Evolutionary conservation across 2,329 filamentous ascomycete species (phyloP).

Genomic region (Aspergillus sp.): DNA sequence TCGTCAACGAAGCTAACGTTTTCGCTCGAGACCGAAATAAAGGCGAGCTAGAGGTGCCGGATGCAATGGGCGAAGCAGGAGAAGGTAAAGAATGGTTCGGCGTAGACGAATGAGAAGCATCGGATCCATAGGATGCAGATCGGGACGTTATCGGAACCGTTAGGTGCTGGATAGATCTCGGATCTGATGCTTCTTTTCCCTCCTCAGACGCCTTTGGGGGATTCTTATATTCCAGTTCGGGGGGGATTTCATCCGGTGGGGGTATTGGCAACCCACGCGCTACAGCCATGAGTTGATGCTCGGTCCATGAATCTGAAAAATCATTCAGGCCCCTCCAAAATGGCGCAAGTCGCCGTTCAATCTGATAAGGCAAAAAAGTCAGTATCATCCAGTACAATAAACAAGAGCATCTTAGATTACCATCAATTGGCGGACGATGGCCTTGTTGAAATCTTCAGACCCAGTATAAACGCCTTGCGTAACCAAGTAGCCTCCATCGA

Average conservation of each 20-base stretch:
- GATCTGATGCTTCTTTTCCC: slow-evolving; percentile 51
- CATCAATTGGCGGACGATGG: slow-evolving; percentile 83
- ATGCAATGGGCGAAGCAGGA: slow-evolving; percentile 55
- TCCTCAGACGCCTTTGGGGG: slow-evolving; percentile 45
- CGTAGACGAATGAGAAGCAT: slow-evolving; percentile 65
- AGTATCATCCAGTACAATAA: slow-evolving; percentile 13
- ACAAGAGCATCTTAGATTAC: slow-evolving; percentile 48
- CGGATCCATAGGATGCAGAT: slow-evolving; percentile 76
- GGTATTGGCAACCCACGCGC: slow-evolving; percentile 82
- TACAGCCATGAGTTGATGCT: slow-evolving; percentile 91
- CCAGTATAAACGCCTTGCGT: slow-evolving; percentile 93
- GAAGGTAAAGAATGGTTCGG: slow-evolving; percentile 62
- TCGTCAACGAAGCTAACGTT: slow-evolving; percentile 79
- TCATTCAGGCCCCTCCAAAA: slow-evolving; percentile 96
- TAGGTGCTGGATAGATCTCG: slow-evolving; percentile 65
- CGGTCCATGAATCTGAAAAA: slow-evolving; percentile 84
- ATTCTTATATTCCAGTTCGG: slow-evolving; percentile 61
- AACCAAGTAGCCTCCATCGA: slow-evolving; percentile 92
- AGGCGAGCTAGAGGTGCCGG: slow-evolving; percentile 51
- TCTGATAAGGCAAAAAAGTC: slow-evolving; percentile 55
- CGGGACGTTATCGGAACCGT: slow-evolving; percentile 77
- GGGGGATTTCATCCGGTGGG: slow-evolving; percentile 76
- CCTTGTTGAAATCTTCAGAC: slow-evolving; percentile 88
- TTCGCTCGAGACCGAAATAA: slow-evolving; percentile 82
- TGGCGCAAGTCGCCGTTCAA: slow-evolving; percentile 86